Base-by-base conservation (phyloP, 257 asterid species). In the Solanum rostratum region DNA sequence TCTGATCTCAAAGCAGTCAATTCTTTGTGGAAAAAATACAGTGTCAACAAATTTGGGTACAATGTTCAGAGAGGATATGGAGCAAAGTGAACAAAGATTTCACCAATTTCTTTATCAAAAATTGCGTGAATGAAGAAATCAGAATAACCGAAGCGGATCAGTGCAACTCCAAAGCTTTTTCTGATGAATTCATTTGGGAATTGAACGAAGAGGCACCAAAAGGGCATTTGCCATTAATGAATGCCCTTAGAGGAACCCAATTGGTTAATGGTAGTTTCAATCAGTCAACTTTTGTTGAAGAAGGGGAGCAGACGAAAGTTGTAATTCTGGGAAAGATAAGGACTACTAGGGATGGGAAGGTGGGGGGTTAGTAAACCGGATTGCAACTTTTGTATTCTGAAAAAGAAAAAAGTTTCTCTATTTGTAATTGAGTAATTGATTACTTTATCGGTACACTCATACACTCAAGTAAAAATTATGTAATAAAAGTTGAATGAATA, bases 51-150 rank as follows among this genome's bases (percentile, higher is more conserved):
- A 60, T 96, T 91, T 82, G 98, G 98, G 22, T 96, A 93, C 95
- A 94, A 96, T 12, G 93, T 92, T 18, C 94, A 93, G 87, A 29
- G 49, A 45, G 9, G 49, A 45, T 45, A 45, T 45, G 49, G 13
- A 45, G 49, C 49, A 96, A 91, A 73, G 79, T 60, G 39, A 86
- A 84, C 46, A 66, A 30, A 3, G 97, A 96, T 37, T 96, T 96
- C 91, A 92, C 94, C 2, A 89, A 71, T 2, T 91, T 92, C 84
- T 96, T 96, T 88, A 80, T 92, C 49, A 90, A 84, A n/a, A 66
- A 89, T 96, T 3, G 95, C 92, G 43, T 96, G 99, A 98, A 93
- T 96, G 98, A 96, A 94, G 88, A 92, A 87, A 93, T 96, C 0
- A 95, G 93, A 65, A 65, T 33, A 19, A 85, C 91, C 0, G 97